Percentiles rank a stretch among this genome's conserved stretches.
These are phyloP conservation scores for Xylariales sp. DNA, from an alignment of 2,329 filamentous ascomycete genomes.

Conservation along the genomic window DNA sequence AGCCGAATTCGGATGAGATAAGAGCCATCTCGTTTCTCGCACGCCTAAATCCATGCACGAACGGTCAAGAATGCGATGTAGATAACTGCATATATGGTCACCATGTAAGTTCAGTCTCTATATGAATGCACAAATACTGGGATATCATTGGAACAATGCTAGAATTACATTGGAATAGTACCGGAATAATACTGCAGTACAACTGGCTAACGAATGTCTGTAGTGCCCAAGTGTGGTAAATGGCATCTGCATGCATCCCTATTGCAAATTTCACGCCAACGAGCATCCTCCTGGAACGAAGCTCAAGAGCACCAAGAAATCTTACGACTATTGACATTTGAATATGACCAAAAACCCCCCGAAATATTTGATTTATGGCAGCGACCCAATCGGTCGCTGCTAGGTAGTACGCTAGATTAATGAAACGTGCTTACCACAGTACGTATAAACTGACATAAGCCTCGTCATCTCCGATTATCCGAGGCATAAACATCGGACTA, in stretches of 20 bases:
- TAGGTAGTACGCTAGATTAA: too few species aligned
- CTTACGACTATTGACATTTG: not conserved
- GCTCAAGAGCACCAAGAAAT: slow-evolving; percentile 27
- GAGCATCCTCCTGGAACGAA: slow-evolving; percentile 55
- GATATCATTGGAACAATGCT: too few species aligned
- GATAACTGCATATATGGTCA: slow-evolving; percentile 60
- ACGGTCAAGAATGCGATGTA: slow-evolving; percentile 52
- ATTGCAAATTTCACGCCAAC: slow-evolving; percentile 49
- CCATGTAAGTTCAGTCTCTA: slow-evolving; percentile 39
- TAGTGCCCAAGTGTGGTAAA: slow-evolving; percentile 52
- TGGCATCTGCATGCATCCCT: slow-evolving; percentile 47
- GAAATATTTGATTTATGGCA: not conserved
- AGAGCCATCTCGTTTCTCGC: slow-evolving; percentile 52
- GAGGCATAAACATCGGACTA: too few species aligned
- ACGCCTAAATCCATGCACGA: slow-evolving; percentile 53
- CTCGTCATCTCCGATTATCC: too few species aligned
- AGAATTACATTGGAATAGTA: too few species aligned
- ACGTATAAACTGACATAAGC: too few species aligned
- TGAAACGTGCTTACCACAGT: too few species aligned
- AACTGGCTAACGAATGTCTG: too few species aligned
- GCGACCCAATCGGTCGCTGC: not conserved
- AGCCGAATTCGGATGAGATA: slow-evolving; percentile 48
- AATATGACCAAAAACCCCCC: not conserved
- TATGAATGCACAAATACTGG: slow-evolving; percentile 17
- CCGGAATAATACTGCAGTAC: too few species aligned